Base-by-base conservation (phyloP, 257 asterid genomes). In the Leptodermis oblonga region DNA sequence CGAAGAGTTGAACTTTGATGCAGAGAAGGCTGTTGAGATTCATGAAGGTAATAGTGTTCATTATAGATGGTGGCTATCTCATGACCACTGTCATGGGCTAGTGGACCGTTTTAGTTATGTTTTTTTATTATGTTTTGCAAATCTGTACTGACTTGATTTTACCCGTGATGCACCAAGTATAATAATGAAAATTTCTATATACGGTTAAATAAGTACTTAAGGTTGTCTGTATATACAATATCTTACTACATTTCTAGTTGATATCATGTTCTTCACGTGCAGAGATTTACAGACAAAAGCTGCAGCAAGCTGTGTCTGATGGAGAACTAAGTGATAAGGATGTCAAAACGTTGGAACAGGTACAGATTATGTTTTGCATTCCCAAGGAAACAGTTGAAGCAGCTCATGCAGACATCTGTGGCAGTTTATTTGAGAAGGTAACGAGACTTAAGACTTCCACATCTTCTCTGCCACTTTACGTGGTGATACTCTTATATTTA, bases 391-490 rank as follows among this genome's bases (percentile, higher is more conserved):
- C 99, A 25, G 95, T 91, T 54, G 99, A 94, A 80, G 85, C 89
- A 68, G 95, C 88, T 70, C 96, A 94, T 72, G 88, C 92, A 62
- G 97, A 87, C 79, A 91, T 94, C 55, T 94, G 99, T 73, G 99
- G 99, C 71, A 80, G 86, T 74, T 81, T 89, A 81, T 94, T 94
- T 79, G 97, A 94, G 80, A 94, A 91, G 97, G 97, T 93, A 75
- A 51, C 20, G 18, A 7, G 26, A 14, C 26, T 59, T 69, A 6
- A 18, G 23, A 28, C 26, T 56, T 61, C 62, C 30, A n/a, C 48
- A 36, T 4, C 26, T 58, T 9, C 26, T 72, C 25, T 34, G 18
- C 55, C 51, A 25, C 4, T 26, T 26, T 37, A 9, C 34, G 17
- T 71, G 31, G 10, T 41, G 49, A n/a, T 33, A 46, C 25, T 23